Base-by-base conservation (phyloP, 257 asterid species). In the Sherardia arvensis region DNA sequence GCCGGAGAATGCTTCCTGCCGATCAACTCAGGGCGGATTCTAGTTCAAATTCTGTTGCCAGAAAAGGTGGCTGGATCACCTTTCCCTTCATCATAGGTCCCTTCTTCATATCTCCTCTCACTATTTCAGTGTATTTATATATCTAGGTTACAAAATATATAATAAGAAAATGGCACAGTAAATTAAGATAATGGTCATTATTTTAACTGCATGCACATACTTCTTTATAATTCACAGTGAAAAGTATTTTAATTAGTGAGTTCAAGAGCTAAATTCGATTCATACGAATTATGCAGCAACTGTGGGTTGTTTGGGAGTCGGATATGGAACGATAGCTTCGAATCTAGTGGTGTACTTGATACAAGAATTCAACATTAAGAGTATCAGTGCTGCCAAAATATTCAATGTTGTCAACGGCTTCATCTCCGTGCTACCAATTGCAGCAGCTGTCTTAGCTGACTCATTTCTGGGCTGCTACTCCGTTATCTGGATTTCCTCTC, bases 371-470 rank as follows among this genome's bases (percentile, higher is more conserved):
- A 85, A 87, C 68, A 70, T 85, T 9, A 80, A 80, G 77, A 85
- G 87, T 59, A 85, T 87, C 33, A 79, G 70, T 68, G 91, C 97
- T n/a, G 95, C 97, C 4, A 79, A 90, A 68, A 68, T 87, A 4
- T 85, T 62, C 66, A 90, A 90, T 38, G 72, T 83, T 34, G 88
- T 85, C 14, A 83, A 78, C 59, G 97, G 97, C 40, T 87, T 85
- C 76, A 78, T 78, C 28, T 73, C 90, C 26, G 69, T 90, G 66
- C 78, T 90, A 32, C 95, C 97, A 1, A 76, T 90, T 7, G 67
- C 80, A 21, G 94, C 87, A 11, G 97, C 97, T 1, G 73, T 90
- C 2, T 36, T 85, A 5, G 95, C 95, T 0, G 97, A 90, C 69
- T 85, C 94, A n/a, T 85, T 56, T 21, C 62, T 80, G 0, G 94